Percentiles rank a stretch among this genome's conserved stretches.
These are phyloP conservation scores for Rhizomucor pusillus DNA, from an alignment of 371 early-diverging fungal genomes.

Conservation along the genomic window DNA sequence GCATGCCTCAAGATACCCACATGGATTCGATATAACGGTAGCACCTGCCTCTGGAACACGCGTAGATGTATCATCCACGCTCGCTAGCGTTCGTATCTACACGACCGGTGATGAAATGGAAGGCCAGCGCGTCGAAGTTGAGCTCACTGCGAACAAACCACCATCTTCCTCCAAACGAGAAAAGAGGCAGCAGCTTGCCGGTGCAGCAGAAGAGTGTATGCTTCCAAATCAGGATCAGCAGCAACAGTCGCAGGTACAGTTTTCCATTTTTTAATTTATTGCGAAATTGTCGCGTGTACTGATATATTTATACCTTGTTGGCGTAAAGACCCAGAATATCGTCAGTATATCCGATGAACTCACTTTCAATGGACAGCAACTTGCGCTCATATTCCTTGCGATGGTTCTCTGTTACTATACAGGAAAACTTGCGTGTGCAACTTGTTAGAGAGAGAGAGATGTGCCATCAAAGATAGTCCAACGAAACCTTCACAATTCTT, in stretches of 20 bases:
- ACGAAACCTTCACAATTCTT: too few species aligned
- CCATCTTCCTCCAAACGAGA: background rate
- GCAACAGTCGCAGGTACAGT: conserved; percentile 9
- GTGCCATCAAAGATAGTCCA: too few species aligned
- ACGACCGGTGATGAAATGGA: conserved; percentile 33
- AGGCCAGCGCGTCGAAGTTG: conserved; percentile 10
- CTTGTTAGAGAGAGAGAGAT: too few species aligned
- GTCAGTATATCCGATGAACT: conserved; percentile 44
- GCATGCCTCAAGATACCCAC: conserved; percentile 31
- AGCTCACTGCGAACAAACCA: background rate
- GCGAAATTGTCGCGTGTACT: background rate
- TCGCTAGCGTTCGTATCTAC: conserved; percentile 27
- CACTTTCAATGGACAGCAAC: conserved; percentile 48
- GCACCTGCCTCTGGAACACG: conserved; percentile 22
- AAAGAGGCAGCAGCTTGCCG: conserved; percentile 16
- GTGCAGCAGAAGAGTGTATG: conserved; percentile 40
- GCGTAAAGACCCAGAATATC: conserved; percentile 28
- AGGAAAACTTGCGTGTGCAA: conserved; percentile 38
- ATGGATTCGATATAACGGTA: conserved; percentile 34
- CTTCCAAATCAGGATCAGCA: conserved; percentile 38
- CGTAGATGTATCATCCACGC: conserved; percentile 11
- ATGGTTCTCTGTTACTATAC: conserved; percentile 51
- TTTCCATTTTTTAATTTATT: background rate
- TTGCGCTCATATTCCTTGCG: conserved; percentile 37
- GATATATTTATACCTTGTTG: background rate